A percentile compares a stretch with the other conserved stretches of the same genome.
These are phyloP conservation scores for Russula sp. DNA, from an alignment of 768 basidiomycete genomes.

Conservation along the genomic window DNA sequence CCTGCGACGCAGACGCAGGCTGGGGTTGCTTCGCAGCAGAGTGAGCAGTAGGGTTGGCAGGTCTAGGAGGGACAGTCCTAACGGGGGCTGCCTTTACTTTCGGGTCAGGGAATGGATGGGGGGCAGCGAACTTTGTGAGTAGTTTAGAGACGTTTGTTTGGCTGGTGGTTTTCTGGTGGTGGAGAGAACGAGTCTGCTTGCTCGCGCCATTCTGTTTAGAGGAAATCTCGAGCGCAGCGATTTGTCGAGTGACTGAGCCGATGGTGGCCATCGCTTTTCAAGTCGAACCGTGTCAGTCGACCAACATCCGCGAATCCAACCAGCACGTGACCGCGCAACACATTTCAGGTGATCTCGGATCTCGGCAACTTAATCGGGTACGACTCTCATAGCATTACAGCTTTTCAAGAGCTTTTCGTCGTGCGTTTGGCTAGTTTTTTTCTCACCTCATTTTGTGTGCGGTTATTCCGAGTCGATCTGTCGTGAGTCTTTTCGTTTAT, in stretches of 20 bases:
- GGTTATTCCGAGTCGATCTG: no score
- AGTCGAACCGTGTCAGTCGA: background rate
- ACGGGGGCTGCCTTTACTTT: conserved; percentile 24
- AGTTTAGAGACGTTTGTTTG: conserved; percentile 66
- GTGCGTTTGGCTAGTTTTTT: no score
- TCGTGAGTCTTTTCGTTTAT: no score
- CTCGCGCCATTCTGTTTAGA: conserved; percentile 44
- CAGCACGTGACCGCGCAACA: conserved; percentile 16
- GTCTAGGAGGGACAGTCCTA: conserved; percentile 31
- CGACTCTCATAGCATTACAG: no score
- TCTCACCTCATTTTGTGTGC: no score
- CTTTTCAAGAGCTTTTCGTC: no score
- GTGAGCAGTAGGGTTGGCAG: conserved; percentile 25
- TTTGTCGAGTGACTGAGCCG: conserved; percentile 57
- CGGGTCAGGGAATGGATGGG: conserved; percentile 47
- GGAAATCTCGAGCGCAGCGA: conserved; percentile 65
- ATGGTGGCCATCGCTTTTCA: conserved; percentile 44
- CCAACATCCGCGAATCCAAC: background rate
- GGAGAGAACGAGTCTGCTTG: conserved; percentile 38
- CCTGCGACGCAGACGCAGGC: conserved; percentile 24
- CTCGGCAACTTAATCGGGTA: no score
- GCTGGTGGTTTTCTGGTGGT: conserved; percentile 51
- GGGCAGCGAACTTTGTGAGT: conserved; percentile 69
- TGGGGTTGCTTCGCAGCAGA: conserved; percentile 36
- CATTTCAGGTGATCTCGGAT: no score